These are phyloP conservation scores for Komagataella kurtzmanii DNA, from an alignment of 805 yeast genomes.

Conservation along the genomic window DNA sequence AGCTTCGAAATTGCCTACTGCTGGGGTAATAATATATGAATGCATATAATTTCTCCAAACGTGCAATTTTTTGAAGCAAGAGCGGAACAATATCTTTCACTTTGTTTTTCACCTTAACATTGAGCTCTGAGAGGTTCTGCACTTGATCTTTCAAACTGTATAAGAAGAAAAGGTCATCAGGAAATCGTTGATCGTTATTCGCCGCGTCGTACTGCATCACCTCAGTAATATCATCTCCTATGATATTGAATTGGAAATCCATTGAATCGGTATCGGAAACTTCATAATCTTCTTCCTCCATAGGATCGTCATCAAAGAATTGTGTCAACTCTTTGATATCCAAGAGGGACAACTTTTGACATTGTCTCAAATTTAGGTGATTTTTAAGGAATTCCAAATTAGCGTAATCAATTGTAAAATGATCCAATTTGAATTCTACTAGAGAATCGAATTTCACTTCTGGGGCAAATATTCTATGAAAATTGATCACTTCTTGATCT, in stretches of 20 bases:
- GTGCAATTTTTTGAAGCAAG: conserved; percentile 5
- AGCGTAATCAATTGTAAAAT: background rate
- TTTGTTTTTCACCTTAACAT: conserved; percentile 10
- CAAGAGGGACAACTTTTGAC: conserved; percentile 6
- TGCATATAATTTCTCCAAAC: conserved; percentile 8
- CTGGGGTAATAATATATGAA: conserved; percentile 9
- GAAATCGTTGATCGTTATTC: conserved; percentile 6
- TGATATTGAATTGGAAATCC: background rate
- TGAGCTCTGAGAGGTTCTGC: conserved; percentile 1
- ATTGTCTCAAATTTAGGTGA: background rate
- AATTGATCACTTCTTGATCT: conserved; percentile 1
- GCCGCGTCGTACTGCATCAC: conserved; percentile 3
- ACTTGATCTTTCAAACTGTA: conserved; percentile 3
- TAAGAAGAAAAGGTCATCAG: conserved; percentile 5
- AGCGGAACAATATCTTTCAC: conserved; percentile 6
- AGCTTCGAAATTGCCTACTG: conserved; percentile 4
- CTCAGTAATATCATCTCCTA: conserved; percentile 7
- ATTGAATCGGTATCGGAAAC: background rate
- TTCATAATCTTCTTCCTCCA: background rate
- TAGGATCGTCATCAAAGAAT: background rate
- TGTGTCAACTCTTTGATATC: conserved; percentile 7
- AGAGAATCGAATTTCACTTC: background rate
- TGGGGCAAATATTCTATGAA: background rate
- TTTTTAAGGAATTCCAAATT: background rate
- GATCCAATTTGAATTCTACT: background rate